Evolutionary conservation across 2,329 filamentous ascomycete species (phyloP), one percentile per base, ranked within the genome.

Genomic region (Didymella lethalis): DNA sequence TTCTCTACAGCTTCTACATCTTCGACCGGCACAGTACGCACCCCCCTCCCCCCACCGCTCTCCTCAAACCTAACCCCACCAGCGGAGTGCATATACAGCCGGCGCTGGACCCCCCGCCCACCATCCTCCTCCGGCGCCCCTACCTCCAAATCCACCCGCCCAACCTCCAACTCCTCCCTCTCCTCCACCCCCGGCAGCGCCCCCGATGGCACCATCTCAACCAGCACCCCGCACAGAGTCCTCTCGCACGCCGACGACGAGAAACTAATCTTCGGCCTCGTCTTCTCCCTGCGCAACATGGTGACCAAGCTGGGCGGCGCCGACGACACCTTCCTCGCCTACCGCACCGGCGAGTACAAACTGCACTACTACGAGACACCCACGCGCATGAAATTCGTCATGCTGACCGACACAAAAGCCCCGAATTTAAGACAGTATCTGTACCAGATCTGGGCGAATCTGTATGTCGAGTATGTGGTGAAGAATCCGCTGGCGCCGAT

Each of bases 311-410:
- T 99, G 47, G 94, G 94, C 72, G 94, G 94, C 65, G 88, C 92
- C 54, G 93, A 97, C 77, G 94, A 97, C 81, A 86, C 83, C 75
- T 99, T 99, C 78, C 90, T 99, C 69, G 92, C 90, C 68, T 99
- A 91, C 80, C 90, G 92, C 69, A 99, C 95, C 52, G 91, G 86
- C 67, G 90, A 97, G 79, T 99, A 99, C 84, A 97, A 97, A 81
- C 86, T 99, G 70, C 95, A 99, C 81, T 99, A 96, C 83, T 99
- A 97, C 84, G 95, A 99, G 83, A 98, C 95, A 12, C 93, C 93
- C 0, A 95, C 93, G 51, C 96, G 92, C 77, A 88, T 96, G 78
- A 96, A 97, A 75, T 96, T 98, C 75, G 93, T 97, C 74, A 92
- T 99, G 89, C 84, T 98, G 74, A 98, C 95, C 25, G 95, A 98